A percentile compares a stretch with the other conserved stretches of the same genome.
These are phyloP conservation scores for Monosporascus cannonballus DNA, from an alignment of 2,329 filamentous ascomycete species.

Conservation along the genomic window DNA sequence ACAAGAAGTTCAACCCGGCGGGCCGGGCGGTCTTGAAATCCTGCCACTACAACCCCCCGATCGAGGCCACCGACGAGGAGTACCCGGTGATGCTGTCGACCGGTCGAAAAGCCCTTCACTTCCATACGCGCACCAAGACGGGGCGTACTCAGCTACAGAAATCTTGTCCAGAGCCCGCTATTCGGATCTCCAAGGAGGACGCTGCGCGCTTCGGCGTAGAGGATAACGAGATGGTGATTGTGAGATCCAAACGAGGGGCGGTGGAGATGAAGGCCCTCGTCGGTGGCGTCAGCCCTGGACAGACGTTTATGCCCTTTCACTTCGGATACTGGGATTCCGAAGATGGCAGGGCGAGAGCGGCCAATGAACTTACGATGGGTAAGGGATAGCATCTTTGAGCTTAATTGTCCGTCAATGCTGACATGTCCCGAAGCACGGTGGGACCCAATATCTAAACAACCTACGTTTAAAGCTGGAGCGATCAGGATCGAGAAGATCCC, in stretches of 20 bases:
- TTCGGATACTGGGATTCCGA: constrained; percentile 30
- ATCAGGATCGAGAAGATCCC: constrained; percentile 26
- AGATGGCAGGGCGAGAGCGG: constrained; percentile 26
- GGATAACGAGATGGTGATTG: constrained; percentile 26
- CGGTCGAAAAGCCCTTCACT: constrained; percentile 27
- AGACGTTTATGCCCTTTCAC: constrained; percentile 33
- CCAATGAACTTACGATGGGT: constrained; percentile 31
- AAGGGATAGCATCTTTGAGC: constrained; percentile 1
- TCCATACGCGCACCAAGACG: constrained; percentile 32
- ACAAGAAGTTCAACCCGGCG: constrained; percentile 24
- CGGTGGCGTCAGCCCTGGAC: constrained; percentile 22
- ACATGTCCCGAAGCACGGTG: constrained; percentile 7
- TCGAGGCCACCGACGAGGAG: constrained; percentile 24
- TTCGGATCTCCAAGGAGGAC: constrained; percentile 24
- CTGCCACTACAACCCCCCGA: constrained; percentile 22
- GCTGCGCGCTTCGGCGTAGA: constrained; percentile 17
- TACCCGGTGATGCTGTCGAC: constrained; percentile 28
- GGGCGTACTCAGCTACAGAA: constrained; percentile 26
- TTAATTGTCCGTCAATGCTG: background rate
- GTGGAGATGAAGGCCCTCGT: constrained; percentile 24
- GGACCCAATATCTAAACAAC: constrained; percentile 32
- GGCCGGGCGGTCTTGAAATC: constrained; percentile 30
- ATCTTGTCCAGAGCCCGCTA: constrained; percentile 22
- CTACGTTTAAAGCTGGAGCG: constrained; percentile 29
- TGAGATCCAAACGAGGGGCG: constrained; percentile 23